Conservation (phyloP, 257 asterid genomes). For the Oldenlandia corymbosa region DNA sequence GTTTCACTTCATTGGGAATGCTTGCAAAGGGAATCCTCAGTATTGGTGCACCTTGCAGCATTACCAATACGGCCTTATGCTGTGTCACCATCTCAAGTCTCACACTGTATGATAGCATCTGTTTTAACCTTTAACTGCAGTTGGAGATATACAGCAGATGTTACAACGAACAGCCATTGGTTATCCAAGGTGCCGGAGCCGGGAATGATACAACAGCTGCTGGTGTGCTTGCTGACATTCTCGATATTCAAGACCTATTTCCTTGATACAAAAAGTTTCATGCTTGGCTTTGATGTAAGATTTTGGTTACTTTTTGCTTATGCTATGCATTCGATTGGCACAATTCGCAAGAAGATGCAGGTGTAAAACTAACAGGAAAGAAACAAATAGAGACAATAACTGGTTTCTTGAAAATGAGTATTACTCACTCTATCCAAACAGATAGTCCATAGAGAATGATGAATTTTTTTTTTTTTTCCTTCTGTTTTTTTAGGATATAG, state of each 20-base stretch:
- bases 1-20: neutral
- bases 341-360: no score
- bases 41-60: neutral
- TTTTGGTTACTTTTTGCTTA: no score
- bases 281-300: neutral
- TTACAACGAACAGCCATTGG: constrained; percentile 66
- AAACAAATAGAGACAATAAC: no score
- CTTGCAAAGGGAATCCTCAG: neutral
- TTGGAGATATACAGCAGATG: constrained; percentile 83
- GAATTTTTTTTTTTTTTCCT: no score
- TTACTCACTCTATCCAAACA: no score
- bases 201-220: constrained; percentile 92
- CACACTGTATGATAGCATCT: neutral
- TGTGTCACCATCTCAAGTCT: neutral
- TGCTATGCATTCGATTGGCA: no score
- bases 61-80: no score
- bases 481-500: no score
- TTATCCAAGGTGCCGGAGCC: constrained; percentile 93
- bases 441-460: no score
- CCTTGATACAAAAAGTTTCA: constrained; percentile 2
- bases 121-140: constrained; percentile 28
- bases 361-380: no score
- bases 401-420: no score
- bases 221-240: constrained; percentile 88
- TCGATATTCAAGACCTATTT: constrained; percentile 78